Evolutionary conservation across 192 early-diverging fungal species (phyloP).

Genomic region (Podila epigama): DNA sequence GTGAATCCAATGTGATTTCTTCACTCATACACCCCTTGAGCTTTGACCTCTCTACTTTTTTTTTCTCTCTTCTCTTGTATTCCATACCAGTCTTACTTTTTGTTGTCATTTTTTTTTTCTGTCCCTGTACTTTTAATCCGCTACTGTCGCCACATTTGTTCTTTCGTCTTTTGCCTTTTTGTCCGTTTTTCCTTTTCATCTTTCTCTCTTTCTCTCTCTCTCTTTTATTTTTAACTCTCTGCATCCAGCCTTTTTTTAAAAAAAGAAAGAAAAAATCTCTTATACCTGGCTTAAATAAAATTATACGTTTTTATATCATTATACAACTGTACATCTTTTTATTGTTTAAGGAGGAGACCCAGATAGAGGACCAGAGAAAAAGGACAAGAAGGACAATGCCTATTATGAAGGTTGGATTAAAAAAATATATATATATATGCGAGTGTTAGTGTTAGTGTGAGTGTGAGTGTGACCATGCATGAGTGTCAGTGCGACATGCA

Average conservation of each 20-base stretch:
- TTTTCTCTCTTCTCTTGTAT: neutral
- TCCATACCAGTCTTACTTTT: too few species aligned
- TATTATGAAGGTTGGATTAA: neutral
- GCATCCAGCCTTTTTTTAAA: neutral
- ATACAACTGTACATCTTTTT: neutral
- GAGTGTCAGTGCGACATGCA: too few species aligned
- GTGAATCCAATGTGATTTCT: neutral
- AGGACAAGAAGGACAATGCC: constrained; percentile 1
- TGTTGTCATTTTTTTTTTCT: constrained; percentile 2
- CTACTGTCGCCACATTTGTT: too few species aligned
- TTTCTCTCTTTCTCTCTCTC: neutral
- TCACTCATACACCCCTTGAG: neutral
- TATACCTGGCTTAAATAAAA: neutral
- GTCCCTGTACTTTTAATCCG: neutral
- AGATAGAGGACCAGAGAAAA: constrained; percentile 3
- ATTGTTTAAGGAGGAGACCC: constrained; percentile 1
- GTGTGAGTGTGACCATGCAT: too few species aligned
- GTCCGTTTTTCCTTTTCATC: neutral
- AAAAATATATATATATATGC: too few species aligned
- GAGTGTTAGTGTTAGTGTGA: too few species aligned
- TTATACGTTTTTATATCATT: neutral
- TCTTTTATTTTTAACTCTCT: neutral
- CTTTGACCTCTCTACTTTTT: neutral
- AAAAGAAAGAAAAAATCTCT: neutral
- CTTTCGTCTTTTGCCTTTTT: neutral